Evolutionary conservation across 768 basidiomycete species (phyloP).

Genomic region (Termitomyces sp.): DNA sequence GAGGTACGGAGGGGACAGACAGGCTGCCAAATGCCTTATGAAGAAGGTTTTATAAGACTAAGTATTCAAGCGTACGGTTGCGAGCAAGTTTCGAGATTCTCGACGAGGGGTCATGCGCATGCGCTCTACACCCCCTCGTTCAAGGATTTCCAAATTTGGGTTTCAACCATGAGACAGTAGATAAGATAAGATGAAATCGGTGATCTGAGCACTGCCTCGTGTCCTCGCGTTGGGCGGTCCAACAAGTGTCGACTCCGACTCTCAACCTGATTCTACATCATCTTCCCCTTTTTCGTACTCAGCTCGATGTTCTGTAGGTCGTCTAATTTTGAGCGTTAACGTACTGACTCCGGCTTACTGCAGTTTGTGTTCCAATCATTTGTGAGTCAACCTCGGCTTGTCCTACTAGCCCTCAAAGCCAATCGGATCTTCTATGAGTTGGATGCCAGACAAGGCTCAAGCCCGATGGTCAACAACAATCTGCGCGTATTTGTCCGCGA

Average conservation of each 20-base stretch:
- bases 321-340: background rate
- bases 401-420: background rate
- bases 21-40: background rate
- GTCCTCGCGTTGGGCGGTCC: too few species aligned
- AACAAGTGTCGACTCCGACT: background rate
- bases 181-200: constrained; percentile 6
- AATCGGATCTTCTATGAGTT: constrained; percentile 30
- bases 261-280: background rate
- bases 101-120: too few species aligned
- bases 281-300: background rate
- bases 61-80: too few species aligned
- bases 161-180: background rate
- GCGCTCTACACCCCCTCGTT: too few species aligned
- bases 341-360: background rate
- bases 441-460: constrained; percentile 60
- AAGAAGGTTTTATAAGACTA: too few species aligned
- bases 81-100: too few species aligned
- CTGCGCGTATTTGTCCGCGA: constrained; percentile 56
- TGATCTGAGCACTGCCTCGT: background rate
- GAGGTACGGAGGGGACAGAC: too few species aligned
- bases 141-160: too few species aligned
- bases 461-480: constrained; percentile 42
- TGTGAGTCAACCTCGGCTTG: constrained; percentile 28
- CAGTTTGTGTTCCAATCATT: constrained; percentile 50
- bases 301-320: constrained; percentile 19